Conservation (phyloP, 2,329 filamentous ascomycete genomes). For the Diaporthe amygdali region DNA sequence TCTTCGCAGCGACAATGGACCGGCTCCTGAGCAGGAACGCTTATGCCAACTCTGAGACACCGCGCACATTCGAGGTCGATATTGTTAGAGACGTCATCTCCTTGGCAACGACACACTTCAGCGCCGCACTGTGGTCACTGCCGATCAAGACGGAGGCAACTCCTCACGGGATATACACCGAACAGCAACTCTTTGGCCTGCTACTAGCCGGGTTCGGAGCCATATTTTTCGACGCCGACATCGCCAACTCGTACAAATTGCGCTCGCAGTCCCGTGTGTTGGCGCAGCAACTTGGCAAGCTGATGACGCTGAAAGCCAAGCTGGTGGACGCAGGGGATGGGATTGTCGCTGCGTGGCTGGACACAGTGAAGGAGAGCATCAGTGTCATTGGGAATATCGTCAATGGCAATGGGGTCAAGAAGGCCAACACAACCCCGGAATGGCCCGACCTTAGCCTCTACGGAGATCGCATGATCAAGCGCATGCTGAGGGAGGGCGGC, state of each 20-base stretch:
- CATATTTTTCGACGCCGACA: constrained; percentile 62
- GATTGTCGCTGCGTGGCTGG: neutral
- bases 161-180: constrained; percentile 57
- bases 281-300: constrained; percentile 35
- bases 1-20: neutral
- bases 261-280: constrained; percentile 55
- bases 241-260: constrained; percentile 61
- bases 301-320: neutral
- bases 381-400: neutral
- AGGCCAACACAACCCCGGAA: neutral
- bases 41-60: constrained; percentile 39
- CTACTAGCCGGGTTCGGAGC: constrained; percentile 62
- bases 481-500: constrained; percentile 58
- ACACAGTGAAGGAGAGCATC: constrained; percentile 36
- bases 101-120: constrained; percentile 59
- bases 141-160: constrained; percentile 59
- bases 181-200: constrained; percentile 61
- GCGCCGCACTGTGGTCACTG: constrained; percentile 57
- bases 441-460: constrained; percentile 57
- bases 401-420: neutral
- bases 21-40: neutral
- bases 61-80: constrained; percentile 62
- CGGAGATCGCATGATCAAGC: constrained; percentile 61
- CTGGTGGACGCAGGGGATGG: neutral
- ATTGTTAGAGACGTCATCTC: constrained; percentile 58